Evolutionary conservation across 768 basidiomycete genomes (phyloP).

Genomic region (Tylopilus subfusipes): DNA sequence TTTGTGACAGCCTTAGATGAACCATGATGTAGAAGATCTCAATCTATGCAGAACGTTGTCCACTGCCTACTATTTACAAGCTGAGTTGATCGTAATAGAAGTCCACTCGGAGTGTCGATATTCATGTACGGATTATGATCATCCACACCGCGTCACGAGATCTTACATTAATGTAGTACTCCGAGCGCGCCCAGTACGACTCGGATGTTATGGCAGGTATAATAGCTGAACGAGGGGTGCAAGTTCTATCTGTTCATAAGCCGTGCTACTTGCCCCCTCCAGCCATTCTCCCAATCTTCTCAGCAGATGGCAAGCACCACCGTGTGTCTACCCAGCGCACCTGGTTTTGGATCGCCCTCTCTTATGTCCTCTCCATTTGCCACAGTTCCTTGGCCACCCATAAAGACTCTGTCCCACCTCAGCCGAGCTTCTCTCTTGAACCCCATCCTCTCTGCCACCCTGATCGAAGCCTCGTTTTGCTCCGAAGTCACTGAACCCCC

Average conservation of each 20-base stretch:
- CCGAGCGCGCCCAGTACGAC: background rate
- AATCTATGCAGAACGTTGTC: no score
- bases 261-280: slow-evolving; percentile 1
- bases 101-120: no score
- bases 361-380: slow-evolving; percentile 35
- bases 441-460: slow-evolving; percentile 55
- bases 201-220: no score
- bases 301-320: slow-evolving; percentile 39
- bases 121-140: no score
- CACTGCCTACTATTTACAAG: no score
- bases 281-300: slow-evolving; percentile 33
- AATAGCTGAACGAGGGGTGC: background rate
- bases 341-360: slow-evolving; percentile 24
- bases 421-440: slow-evolving; percentile 52
- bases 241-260: slow-evolving; percentile 11
- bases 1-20: no score
- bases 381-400: slow-evolving; percentile 34
- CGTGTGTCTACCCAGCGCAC: slow-evolving; percentile 36
- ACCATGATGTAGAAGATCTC: no score
- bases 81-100: no score
- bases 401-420: slow-evolving; percentile 53
- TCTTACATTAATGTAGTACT: background rate
- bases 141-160: no score
- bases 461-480: slow-evolving; percentile 45
- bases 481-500: slow-evolving; percentile 59